Base-by-base conservation (phyloP, 2,329 filamentous ascomycete species). In the Cladophialophora psammophila region DNA sequence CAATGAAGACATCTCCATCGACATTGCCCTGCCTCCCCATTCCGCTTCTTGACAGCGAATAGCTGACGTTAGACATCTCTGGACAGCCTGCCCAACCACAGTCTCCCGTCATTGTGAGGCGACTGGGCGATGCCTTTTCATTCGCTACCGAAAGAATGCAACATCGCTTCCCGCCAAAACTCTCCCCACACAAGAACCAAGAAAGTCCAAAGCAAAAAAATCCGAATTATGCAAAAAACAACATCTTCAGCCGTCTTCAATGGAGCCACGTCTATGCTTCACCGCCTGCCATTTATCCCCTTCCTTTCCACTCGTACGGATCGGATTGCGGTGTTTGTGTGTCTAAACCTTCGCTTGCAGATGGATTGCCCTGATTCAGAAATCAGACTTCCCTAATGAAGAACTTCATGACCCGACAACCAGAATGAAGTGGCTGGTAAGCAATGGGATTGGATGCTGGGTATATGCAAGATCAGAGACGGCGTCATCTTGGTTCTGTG, bases 231-330 rank as follows among this genome's bases (percentile, higher is more conserved):
- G 61, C 57, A 36, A 66, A 70, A 68, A 68, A 63, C 50, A 18
- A 53, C 58, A 38, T 18, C 57, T 60, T 61, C 54, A 38, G 45
- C 58, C 45, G 53, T 3, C 34, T 57, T 59, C 65, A 68, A 70
- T 70, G 68, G 68, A 66, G 68, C 68, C 68, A 70, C 68, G 68
- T 70, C 54, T 64, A 55, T 35, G 56, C 34, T 54, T 70, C 66
- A 70, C 68, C 68, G 68, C 66, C 66, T 70, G 53, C 56, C 56
- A 42, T 66, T 68, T 58, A 18, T 26, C 26, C 57, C 61, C 15
- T 38, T 15, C 36, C 56, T 57, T 68, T 68, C 68, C 68, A 70
- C 68, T 70, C 68, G 67, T 55, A 42, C 63, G 45, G 45, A 59
- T 45, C 48, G 48, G 18, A 60, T 62, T 40, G 54, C 34, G 34